Conservation (phyloP, 139 green algal species). For the Chlorella sorokiniana region DNA sequence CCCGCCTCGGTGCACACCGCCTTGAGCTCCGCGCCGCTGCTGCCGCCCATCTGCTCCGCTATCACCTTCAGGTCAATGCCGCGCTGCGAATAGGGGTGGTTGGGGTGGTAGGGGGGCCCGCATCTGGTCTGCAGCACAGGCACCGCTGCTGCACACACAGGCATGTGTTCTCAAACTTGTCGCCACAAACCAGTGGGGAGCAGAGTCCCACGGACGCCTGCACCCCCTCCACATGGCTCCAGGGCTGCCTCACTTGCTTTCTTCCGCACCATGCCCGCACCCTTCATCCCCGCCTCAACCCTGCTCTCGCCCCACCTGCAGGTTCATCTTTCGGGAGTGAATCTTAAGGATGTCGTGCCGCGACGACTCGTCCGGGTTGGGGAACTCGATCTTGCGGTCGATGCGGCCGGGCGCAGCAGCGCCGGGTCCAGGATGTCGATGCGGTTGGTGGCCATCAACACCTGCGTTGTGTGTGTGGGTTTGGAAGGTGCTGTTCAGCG, state of each 20-base stretch:
- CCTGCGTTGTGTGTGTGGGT: constrained; percentile 71
- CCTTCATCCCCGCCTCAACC: not conserved
- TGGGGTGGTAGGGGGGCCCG: too few species aligned
- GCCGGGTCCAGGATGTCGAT: constrained; percentile 99
- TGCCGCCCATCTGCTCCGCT: constrained; percentile 89
- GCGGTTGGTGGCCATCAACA: constrained; percentile 99
- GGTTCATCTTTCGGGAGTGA: constrained; percentile 92
- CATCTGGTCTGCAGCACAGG: too few species aligned
- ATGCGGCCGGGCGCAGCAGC: constrained; percentile 97
- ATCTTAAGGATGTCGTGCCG: constrained; percentile 96
- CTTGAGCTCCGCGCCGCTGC: constrained; percentile 96
- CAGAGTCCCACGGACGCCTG: too few species aligned
- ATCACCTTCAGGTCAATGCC: constrained; percentile 97
- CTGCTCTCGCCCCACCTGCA: constrained; percentile 52
- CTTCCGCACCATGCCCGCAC: not conserved
- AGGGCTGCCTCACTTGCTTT: too few species aligned
- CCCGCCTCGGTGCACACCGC: constrained; percentile 96
- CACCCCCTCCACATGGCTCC: too few species aligned
- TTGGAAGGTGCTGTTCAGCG: too few species aligned
- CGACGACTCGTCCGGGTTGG: constrained; percentile 91
- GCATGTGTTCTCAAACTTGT: too few species aligned
- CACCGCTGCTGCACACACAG: too few species aligned
- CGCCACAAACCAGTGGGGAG: too few species aligned
- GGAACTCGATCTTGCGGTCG: constrained; percentile 99
- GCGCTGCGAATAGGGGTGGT: constrained; percentile 34